A percentile compares a stretch with the other conserved stretches of the same genome.
Evolutionary conservation across 331 rosid species (phyloP).

Genomic region (Malus hybrid): DNA sequence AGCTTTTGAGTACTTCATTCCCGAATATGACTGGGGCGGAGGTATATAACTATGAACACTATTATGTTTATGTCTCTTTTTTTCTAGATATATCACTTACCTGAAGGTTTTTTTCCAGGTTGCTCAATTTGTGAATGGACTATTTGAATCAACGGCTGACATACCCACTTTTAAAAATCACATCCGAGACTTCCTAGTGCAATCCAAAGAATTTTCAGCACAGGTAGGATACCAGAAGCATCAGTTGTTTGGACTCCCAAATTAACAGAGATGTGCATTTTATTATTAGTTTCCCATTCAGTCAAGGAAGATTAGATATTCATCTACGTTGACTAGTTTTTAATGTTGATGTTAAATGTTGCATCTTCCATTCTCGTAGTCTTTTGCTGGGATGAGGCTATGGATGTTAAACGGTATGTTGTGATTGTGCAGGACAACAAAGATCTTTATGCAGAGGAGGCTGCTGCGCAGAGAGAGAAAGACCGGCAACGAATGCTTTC

Average conservation of each 20-base stretch:
- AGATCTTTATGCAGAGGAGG: constrained; percentile 96
- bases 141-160: constrained; percentile 72
- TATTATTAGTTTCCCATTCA: neutral
- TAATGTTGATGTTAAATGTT: neutral
- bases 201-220: constrained; percentile 96
- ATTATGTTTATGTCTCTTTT: neutral
- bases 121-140: constrained; percentile 82
- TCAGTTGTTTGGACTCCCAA: neutral
- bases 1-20: constrained; percentile 79
- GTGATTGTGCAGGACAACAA: constrained; percentile 72
- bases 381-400: neutral
- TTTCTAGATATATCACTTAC: constrained; percentile 9
- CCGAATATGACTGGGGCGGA: constrained; percentile 86
- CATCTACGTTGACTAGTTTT: neutral
- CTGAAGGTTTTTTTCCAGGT: constrained; percentile 42
- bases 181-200: constrained; percentile 86
- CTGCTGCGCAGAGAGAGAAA: constrained; percentile 91
- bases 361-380: neutral
- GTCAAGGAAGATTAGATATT: neutral
- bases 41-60: constrained; percentile 27
- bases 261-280: neutral
- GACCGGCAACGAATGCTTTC: constrained; percentile 94
- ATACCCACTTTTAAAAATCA: constrained; percentile 68
- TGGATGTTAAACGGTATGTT: neutral
- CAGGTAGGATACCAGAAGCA: constrained; percentile 46